Base-by-base conservation (phyloP, 495 filamentous ascomycete species). In the Penicillium psychrofluorescens region DNA sequence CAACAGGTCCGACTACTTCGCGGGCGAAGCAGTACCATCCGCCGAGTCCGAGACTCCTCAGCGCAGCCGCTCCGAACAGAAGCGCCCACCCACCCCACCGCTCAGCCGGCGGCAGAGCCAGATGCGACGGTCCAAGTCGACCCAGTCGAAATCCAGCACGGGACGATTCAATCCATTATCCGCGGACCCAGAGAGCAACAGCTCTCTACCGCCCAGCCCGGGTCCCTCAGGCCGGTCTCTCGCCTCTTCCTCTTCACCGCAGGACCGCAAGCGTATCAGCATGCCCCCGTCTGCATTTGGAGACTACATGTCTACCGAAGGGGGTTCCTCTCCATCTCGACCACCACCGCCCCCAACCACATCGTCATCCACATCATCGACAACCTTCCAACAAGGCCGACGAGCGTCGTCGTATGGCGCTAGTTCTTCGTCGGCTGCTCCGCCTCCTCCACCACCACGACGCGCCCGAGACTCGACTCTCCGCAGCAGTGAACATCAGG, bases 371-470 rank as follows among this genome's bases (percentile, higher is more conserved):
- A 22, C 22, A 22, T 4, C 22, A 4, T 3, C 22, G 4, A 22
- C 22, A 22, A 0, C 22, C 22, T 22, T 45, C 0, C 46, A 44
- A 35, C 41, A 47, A 28, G 54, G 45, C 13, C 50, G 54, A 14
- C 53, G 55, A 29, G 44, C 44, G 6, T 56, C 58, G 6, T 59
- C 55, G 8, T 46, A 59, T 48, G 51, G 50, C 6, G 54, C 69
- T 35, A 48, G 59, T 48, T 63, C 64, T 10, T 48, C 58, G n/a
- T 36, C 49, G 14, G 46, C 51, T 11, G 61, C 72, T 7, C 78
- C 76, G 1, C 80, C 82, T 2, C 81, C 78, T 14, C 82, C 81
- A 8, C 79, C 81, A 28, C 81, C 78, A 11, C 70, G 78, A 11
- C 71, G 79, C 38, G 68, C 72, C 43, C 68, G 79, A 15, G 76